phyloP scores from a whole-genome alignment of 345 rosid genomes.

The Corchorus capsularis region DNA sequence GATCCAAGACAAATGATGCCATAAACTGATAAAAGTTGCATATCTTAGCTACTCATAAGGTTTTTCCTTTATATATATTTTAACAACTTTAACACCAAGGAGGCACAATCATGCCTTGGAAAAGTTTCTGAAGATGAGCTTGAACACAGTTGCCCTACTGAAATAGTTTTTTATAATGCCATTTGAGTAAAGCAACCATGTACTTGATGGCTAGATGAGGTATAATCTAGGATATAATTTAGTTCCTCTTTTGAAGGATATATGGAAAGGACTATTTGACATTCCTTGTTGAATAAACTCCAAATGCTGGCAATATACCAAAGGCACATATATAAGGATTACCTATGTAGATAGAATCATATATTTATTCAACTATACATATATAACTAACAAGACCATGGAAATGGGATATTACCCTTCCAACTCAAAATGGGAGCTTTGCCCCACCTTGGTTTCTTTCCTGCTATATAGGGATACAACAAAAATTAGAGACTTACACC shows the following conservation, averaged over 20 bases:
- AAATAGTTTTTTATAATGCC: not conserved
- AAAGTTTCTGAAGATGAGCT: too few species aligned
- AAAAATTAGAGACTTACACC: not conserved
- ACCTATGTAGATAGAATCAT: not conserved
- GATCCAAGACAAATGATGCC: too few species aligned
- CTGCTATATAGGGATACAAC: not conserved
- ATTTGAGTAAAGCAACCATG: not conserved
- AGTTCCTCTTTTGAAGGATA: not conserved
- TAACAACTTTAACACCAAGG: too few species aligned
- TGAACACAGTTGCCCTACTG: too few species aligned
- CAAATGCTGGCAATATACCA: not conserved
- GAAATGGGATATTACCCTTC: conserved; percentile 12
- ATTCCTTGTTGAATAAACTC: not conserved
- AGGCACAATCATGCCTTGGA: too few species aligned
- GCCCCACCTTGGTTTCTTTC: conserved; percentile 47
- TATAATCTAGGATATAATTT: too few species aligned
- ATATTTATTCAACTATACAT: conserved; percentile 15
- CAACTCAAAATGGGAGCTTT: conserved; percentile 55
- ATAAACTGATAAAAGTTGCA: too few species aligned
- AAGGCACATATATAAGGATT: not conserved
- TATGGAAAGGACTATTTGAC: not conserved
- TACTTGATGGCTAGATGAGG: not conserved
- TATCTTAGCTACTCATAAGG: too few species aligned
- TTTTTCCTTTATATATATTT: too few species aligned
- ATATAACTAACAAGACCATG: conserved; percentile 8